Base-by-base conservation (phyloP, 2,329 filamentous ascomycete species). In the Ophiostoma ips region DNA sequence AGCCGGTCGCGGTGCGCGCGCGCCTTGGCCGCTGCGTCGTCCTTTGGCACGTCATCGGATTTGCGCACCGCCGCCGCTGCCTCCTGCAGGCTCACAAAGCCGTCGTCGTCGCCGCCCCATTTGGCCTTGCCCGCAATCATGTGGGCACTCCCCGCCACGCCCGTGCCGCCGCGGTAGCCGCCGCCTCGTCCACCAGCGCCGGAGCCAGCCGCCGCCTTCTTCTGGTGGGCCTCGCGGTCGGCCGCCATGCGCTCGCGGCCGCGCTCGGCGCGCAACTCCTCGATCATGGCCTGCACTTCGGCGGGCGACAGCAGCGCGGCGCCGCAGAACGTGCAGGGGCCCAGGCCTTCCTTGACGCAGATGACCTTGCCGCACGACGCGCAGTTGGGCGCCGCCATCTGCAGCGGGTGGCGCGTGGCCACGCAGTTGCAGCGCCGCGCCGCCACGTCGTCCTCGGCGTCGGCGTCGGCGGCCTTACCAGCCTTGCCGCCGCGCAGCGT, bases 331-430 rank as follows among this genome's bases (percentile, higher is more conserved):
- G 90, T 95, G 64, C 92, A 98, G 0, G 90, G 90, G 0, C 90
- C 90, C 1, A 96, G 72, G 0, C 92, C 92, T 65, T 98, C 89
- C 60, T 92, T 89, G 21, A 94, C 79, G 63, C 92, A 98, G 50
- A 96, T 83, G 12, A 98, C 87, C 63, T 96, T 96, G 52, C 92
- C 92, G 59, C 92, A 98, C 41, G 76, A 82, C 15, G 94, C 69
- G 62, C 92, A 98, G 63, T 96, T 98, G 1, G 92, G 92, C 0
- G 89, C 88, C 0, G 90, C 88, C n/a, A 79, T 79, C 41, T 95
- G 83, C 3, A 96, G 75, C 1, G 90, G 86, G 63, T 98, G 92
- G 2, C 86, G 78, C 0, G 84, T 81, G 0, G 86, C 92, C 60
- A 94, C 87, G 64, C 92, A 98, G 58, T 84, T 84, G 65, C 92